A percentile compares a stretch with the other conserved stretches of the same genome.
These are phyloP conservation scores for Platanus orientalis DNA, from an alignment of 164 flowering plant species.

Conservation along the genomic window DNA sequence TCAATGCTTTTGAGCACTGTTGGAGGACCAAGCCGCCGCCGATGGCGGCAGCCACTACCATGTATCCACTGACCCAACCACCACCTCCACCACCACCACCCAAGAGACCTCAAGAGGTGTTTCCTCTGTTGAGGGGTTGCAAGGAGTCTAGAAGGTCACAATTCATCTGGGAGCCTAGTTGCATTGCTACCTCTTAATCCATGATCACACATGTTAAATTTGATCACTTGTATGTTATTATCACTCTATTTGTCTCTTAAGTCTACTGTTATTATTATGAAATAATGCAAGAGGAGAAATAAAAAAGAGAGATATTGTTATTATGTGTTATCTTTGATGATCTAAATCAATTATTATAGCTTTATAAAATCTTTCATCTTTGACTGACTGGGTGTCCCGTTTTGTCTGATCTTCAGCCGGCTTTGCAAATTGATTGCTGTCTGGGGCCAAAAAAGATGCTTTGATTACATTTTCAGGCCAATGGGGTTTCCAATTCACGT, in stretches of 20 bases:
- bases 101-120: conserved; percentile 13
- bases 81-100: not conserved
- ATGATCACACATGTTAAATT: not conserved
- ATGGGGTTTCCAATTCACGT: not conserved
- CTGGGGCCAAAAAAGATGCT: too few species aligned
- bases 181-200: conserved; percentile 71
- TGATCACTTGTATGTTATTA: not conserved
- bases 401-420: not conserved
- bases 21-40: conserved; percentile 43
- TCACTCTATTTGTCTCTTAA: not conserved
- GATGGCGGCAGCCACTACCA: conserved; percentile 6
- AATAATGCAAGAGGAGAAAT: too few species aligned
- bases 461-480: not conserved
- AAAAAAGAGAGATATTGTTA: too few species aligned
- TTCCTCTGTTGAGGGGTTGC: conserved; percentile 37
- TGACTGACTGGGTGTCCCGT: not conserved
- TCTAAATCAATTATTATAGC: not conserved
- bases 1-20: conserved; percentile 53
- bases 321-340: too few species aligned
- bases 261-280: not conserved
- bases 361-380: not conserved
- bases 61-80: not conserved
- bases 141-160: conserved; percentile 50
- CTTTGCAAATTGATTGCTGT: not conserved
- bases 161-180: conserved; percentile 50